Evolutionary conservation across 148 eudicot species (phyloP).

Genomic region (Silene latifolia): DNA sequence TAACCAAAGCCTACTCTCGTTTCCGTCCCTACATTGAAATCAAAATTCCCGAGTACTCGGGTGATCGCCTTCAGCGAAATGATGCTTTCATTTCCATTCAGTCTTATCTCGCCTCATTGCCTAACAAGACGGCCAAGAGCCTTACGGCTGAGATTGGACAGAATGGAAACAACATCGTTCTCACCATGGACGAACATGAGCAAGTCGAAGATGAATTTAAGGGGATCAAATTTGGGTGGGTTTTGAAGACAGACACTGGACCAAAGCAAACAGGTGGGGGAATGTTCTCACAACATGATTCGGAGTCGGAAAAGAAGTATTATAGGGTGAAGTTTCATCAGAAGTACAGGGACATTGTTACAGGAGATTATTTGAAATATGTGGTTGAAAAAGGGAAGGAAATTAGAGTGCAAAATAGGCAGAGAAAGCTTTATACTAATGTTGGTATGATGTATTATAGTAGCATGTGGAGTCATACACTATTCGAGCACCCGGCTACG

Average conservation of each 20-base stretch:
- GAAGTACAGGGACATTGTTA: constrained; percentile 32
- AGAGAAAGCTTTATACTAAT: constrained; percentile 48
- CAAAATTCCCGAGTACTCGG: constrained; percentile 31
- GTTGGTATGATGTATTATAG: not conserved
- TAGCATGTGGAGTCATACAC: constrained; percentile 41
- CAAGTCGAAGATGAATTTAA: constrained; percentile 40
- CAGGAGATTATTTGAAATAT: constrained; percentile 37
- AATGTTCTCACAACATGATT: not conserved
- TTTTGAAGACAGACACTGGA: constrained; percentile 9
- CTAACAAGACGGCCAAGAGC: constrained; percentile 34
- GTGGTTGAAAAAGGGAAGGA: constrained; percentile 42
- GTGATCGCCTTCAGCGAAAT: constrained; percentile 28
- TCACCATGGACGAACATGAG: constrained; percentile 48
- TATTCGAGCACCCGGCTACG: constrained; percentile 54
- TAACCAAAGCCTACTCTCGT: constrained; percentile 1
- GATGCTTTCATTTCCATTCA: constrained; percentile 39
- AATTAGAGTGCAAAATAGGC: constrained; percentile 27
- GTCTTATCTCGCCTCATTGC: constrained; percentile 37
- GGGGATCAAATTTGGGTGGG: constrained; percentile 42
- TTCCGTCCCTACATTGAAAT: constrained; percentile 43
- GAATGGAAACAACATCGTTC: constrained; percentile 24
- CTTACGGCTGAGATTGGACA: constrained; percentile 41
- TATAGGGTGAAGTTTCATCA: constrained; percentile 39
- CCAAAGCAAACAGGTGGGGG: not conserved
- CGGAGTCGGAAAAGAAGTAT: constrained; percentile 29